Conservation (phyloP, 2,329 filamentous ascomycete species). For the Talaromyces pinophilus region DNA sequence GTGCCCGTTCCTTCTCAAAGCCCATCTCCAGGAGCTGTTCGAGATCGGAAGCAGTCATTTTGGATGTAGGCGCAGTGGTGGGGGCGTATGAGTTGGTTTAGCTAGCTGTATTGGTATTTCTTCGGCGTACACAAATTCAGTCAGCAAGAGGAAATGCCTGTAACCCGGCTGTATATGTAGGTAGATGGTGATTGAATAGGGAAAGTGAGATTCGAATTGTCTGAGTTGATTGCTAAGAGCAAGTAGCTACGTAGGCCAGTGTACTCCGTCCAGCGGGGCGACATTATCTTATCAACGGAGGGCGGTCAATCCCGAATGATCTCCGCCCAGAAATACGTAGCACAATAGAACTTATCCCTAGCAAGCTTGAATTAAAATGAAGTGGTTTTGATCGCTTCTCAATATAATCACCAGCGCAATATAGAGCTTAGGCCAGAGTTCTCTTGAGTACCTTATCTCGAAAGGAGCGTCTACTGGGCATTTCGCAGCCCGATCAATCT, state of each 20-base stretch:
- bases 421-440: background rate
- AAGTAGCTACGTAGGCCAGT: background rate
- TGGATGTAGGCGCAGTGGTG: constrained; percentile 10
- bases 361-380: background rate
- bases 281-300: constrained; percentile 4
- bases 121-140: background rate
- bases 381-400: background rate
- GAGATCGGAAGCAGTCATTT: constrained; percentile 54
- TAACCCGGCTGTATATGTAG: background rate
- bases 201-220: background rate
- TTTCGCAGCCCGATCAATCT: background rate
- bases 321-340: background rate
- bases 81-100: background rate
- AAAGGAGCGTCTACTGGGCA: background rate
- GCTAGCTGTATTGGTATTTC: background rate
- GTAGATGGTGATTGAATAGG: background rate
- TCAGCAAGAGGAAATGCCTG: background rate
- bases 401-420: background rate
- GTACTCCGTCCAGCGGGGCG: background rate
- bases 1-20: constrained; percentile 79
- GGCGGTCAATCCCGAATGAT: constrained; percentile 1
- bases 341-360: background rate
- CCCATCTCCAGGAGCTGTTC: constrained; percentile 66
- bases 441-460: background rate
- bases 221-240: background rate